A percentile compares a stretch with the other conserved stretches of the same genome.
Conservation (phyloP, 208 protist genomes). For the Wallacemonas sp. region DNA sequence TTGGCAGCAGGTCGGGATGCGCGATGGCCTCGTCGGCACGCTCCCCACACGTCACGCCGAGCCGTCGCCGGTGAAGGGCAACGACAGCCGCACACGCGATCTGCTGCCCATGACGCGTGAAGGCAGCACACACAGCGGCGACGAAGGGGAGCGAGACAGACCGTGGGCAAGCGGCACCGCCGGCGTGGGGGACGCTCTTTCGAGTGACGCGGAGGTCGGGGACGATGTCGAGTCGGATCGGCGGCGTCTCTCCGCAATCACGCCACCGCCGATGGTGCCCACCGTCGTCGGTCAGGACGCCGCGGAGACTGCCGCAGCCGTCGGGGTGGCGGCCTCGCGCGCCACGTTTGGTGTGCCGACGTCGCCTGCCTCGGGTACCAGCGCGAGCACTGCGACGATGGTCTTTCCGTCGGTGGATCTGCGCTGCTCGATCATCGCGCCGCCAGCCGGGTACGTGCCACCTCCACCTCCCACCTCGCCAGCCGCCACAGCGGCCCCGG, state of each 20-base stretch:
- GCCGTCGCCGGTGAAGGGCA: no score
- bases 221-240: background rate
- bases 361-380: background rate
- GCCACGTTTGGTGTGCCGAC: background rate
- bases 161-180: background rate
- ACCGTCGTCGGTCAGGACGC: slow-evolving; percentile 4
- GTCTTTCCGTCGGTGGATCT: slow-evolving; percentile 3
- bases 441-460: slow-evolving; percentile 12
- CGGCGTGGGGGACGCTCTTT: no score
- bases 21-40: no score
- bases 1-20: background rate
- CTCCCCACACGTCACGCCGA: no score
- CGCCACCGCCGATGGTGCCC: background rate
- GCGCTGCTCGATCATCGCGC: slow-evolving; percentile 19
- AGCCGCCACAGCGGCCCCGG: background rate
- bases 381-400: background rate
- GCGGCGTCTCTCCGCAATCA: background rate
- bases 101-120: background rate
- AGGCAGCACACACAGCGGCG: background rate
- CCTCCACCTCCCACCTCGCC: no score
- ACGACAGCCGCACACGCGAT: background rate
- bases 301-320: background rate
- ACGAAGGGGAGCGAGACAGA: no score
- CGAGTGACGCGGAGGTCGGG: background rate
- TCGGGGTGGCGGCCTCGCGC: background rate